Base-by-base conservation (phyloP, 768 basidiomycete genomes). In the Lactarius hatsudake region DNA sequence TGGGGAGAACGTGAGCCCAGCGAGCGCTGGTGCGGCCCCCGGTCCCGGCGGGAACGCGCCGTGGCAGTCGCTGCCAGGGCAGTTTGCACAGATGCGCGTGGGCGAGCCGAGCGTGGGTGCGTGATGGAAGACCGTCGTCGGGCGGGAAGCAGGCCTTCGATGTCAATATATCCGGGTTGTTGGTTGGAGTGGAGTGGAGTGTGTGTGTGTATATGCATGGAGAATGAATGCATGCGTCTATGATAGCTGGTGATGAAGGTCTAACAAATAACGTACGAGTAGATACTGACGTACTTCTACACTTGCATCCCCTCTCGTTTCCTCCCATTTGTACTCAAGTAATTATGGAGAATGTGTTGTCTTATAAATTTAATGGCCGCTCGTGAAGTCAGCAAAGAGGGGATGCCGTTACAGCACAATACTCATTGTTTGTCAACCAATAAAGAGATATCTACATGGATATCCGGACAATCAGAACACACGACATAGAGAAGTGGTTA, bases 41-140 rank as follows among this genome's bases (percentile, higher is more conserved):
- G 42, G 38, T 18, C 17, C 34, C 6, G 64, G 30, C 1, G 43
- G 28, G 1, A 63, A 34, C 23, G 64, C 61, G n/a, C 68, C 65
- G 12, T 69, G 65, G 62, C 68, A 71, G 45, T 15, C 40, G 36
- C 15, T 71, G 40, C 51, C 34, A 36, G 54, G 62, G 5, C 70
- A 71, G 51, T 67, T 71, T 56, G 57, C 69, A 43, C 69, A 66
- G 59, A 66, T 71, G 70, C 70, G 54, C 36, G 60, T 71, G 62
- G 69, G 69, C 13, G 69, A 69, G 56, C 68, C 59, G 60, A 61
- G 67, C 15, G 62, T 68, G 8, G 67, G 67, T 26, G 67, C 67
- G 34, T 68, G 67, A 68, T 28, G 12, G 10, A 20, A 9, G 17
- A 3, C 17, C 36, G 56, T 12, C 3, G 7, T 5, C 28, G 53